Base-by-base conservation (phyloP, 805 yeast species). In the Candida qinlingensis region DNA sequence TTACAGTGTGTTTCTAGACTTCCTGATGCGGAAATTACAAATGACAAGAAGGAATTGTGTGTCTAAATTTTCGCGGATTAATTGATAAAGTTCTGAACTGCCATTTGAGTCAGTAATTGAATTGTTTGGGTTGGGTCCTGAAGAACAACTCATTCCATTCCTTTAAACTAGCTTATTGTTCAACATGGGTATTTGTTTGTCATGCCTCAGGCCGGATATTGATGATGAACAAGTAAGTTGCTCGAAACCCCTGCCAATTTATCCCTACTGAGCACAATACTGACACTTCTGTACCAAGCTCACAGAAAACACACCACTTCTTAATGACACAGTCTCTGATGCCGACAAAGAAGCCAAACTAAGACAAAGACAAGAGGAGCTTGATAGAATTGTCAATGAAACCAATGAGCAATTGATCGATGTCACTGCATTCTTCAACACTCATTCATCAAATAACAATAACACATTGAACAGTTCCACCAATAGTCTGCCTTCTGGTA, bases 101-200 rank as follows among this genome's bases (percentile, higher is more conserved):
- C 19, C 19, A 19, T 19, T 19, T 19, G 19, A 19, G 19, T 19
- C 19, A 19, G 19, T 19, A 19, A 19, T 19, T 19, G 19, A 19
- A 3, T 27, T 5, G 26, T 26, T 26, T 39, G 19, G 13, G 25
- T 37, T 37, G 7, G 39, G 8, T 7, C 8, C 27, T n/a, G 39
- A 37, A 12, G 6, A 37, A 37, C n/a, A 26, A 30, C 33, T 39
- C 25, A 8, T 19, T 19, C 19, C 19, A 19, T 19, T 19, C 19
- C 19, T 7, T 37, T 37, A 4, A 37, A 37, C 5, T 37, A 5
- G 26, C 37, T 27, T 13, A 3, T 28, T 10, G n/a, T 9, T 7
- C 26, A 11, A 12, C 6, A 76, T 76, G 81, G 81, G 81, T 36
- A 52, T 65, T 45, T 76, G 80, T 57, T 62, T 75, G 38, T 76